Base-by-base conservation (phyloP, 2,329 filamentous ascomycete genomes). In the Hypomyces rosellus region DNA sequence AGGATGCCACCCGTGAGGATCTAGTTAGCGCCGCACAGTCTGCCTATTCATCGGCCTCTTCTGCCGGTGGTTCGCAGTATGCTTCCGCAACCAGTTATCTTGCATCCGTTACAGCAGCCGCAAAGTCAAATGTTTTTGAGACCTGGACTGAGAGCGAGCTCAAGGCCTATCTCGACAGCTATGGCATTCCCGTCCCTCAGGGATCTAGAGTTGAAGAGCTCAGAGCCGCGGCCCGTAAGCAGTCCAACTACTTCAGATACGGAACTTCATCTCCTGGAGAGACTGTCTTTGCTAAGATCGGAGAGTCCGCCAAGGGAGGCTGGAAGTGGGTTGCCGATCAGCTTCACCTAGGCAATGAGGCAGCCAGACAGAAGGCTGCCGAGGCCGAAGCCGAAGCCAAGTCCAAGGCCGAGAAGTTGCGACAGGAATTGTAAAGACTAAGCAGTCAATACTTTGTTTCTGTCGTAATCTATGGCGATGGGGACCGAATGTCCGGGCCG, bases 111-210 rank as follows among this genome's bases (percentile, higher is more conserved):
- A 88, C 87, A 4, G 77, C 78, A 50, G 64, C 78, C 9, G 85
- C 76, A 44, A 89, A 88, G 72, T 73, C 81, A 44, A 74, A 69
- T 20, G 74, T 79, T 1, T 92, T 92, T 56, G 82, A 89, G 47
- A 80, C 80, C 1, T 92, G 88, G 88, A 86, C 77, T 50, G 77
- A 82, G 60, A 78, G 77, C 42, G 86, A 92, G 22, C 73, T 93
- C 54, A 91, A 92, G 74, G 72, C 80, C 1, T 92, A 91, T 62
- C 78, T 92, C 6, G 88, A 92, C 63, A 86, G 82, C 54, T 92
- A 89, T 56, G 88, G 88, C 36, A 72, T 92, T 38, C 68, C 74
- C 4, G 74, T 79, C 38, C 85, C 84, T 40, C 85, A 89, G 64
- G 84, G 84, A 5, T 83, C 82, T 15, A 85, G 73, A 51, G 59